These are phyloP conservation scores for Claviceps cyperi DNA, from an alignment of 2,329 filamentous ascomycete species.

Conservation along the genomic window DNA sequence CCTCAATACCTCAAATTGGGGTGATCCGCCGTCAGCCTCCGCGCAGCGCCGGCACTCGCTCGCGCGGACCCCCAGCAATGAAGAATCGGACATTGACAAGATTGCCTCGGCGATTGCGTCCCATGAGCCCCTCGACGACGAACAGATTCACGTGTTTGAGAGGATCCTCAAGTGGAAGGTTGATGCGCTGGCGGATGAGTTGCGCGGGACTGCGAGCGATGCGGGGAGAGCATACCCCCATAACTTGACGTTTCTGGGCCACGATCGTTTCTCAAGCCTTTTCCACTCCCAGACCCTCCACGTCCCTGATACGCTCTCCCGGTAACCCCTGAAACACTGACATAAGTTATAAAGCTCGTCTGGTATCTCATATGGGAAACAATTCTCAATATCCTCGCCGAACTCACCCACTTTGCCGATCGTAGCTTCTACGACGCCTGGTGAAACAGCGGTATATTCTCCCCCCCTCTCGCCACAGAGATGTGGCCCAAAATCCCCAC, in stretches of 20 bases:
- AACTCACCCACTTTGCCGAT: slow-evolving; percentile 64
- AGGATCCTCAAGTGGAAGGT: slow-evolving; percentile 53
- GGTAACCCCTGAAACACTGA: not conserved
- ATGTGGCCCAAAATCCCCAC: not conserved
- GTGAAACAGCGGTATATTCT: slow-evolving; percentile 41
- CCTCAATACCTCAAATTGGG: slow-evolving; percentile 32
- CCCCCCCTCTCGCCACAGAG: not conserved
- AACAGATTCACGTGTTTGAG: slow-evolving; percentile 50
- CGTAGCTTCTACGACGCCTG: slow-evolving; percentile 55
- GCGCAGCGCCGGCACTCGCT: slow-evolving; percentile 28
- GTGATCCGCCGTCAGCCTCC: slow-evolving; percentile 23
- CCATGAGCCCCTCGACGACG: slow-evolving; percentile 40
- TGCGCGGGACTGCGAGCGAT: slow-evolving; percentile 45
- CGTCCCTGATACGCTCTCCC: too few relatives aligned
- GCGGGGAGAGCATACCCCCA: slow-evolving; percentile 44
- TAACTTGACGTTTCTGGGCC: slow-evolving; percentile 51
- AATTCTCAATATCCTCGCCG: slow-evolving; percentile 60
- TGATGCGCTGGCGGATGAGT: slow-evolving; percentile 47
- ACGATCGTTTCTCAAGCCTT: slow-evolving; percentile 14
- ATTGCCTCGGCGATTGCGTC: slow-evolving; percentile 50
- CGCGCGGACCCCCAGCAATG: slow-evolving; percentile 17
- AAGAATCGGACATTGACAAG: slow-evolving; percentile 39
- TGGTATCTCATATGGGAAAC: slow-evolving; percentile 78
- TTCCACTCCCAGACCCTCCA: too few relatives aligned
- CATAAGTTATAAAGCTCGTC: slow-evolving; percentile 25